Evolutionary conservation across 2,329 filamentous ascomycete species (phyloP).

Genomic region (Colletotrichum theobromicola): DNA sequence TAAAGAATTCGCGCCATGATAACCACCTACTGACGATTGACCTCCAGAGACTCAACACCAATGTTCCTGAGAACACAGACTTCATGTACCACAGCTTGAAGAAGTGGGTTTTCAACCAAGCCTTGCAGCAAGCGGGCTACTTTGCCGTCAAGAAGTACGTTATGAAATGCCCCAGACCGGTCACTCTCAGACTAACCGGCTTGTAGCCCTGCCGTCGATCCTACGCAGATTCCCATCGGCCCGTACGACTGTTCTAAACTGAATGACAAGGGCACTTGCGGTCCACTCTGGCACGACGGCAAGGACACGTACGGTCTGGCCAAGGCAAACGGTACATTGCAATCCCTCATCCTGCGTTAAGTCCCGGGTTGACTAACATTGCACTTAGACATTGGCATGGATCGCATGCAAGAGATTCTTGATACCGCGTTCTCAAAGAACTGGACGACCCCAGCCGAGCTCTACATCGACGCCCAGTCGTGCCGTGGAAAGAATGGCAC

Average conservation of each 20-base stretch:
- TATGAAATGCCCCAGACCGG: not conserved
- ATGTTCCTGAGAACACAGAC: not conserved
- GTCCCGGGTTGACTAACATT: not conserved
- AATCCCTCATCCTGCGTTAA: accelerated
- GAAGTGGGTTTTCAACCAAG: not conserved
- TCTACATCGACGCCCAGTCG: not conserved
- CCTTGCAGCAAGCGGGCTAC: not conserved
- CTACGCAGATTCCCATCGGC: not conserved
- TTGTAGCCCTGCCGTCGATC: not conserved
- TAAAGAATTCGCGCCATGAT: not conserved
- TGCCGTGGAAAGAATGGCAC: not conserved
- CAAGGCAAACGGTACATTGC: not conserved
- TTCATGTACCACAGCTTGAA: slow-evolving; percentile 1
- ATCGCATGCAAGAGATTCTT: not conserved
- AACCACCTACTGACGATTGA: not conserved
- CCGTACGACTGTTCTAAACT: not conserved
- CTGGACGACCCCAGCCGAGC: slow-evolving; percentile 2
- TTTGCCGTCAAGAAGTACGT: slow-evolving; percentile 7
- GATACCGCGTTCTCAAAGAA: not conserved
- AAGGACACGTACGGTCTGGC: slow-evolving; percentile 3
- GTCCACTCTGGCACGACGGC: slow-evolving; percentile 10
- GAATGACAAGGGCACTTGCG: not conserved
- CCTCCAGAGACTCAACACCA: not conserved
- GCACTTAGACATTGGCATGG: not conserved
- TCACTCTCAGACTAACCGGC: not conserved